Evolutionary conservation across 176 grass and related monocot species (phyloP).

Genomic region (Themeda triandra): DNA sequence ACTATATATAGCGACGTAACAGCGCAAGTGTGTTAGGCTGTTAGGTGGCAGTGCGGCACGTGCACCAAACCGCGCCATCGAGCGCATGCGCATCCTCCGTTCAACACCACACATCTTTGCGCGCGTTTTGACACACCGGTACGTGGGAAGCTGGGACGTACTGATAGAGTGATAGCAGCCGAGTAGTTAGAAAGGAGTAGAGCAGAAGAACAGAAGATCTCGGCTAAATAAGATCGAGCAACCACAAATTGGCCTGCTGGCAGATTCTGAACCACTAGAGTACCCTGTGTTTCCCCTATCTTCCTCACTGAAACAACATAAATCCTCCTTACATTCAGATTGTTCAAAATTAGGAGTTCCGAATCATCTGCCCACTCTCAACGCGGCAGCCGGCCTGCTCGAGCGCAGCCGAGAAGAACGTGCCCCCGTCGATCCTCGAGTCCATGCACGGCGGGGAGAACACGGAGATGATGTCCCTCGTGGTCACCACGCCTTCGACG

Average conservation of each 20-base stretch:
- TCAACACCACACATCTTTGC: too few species aligned
- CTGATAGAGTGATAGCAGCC: too few species aligned
- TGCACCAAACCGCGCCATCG: neutral
- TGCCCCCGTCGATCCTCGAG: slow-evolving; percentile 53
- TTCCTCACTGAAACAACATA: neutral
- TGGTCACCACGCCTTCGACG: slow-evolving; percentile 35
- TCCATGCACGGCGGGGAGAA: slow-evolving; percentile 72
- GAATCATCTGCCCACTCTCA: slow-evolving; percentile 47
- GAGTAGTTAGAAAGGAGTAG: neutral
- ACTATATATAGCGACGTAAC: neutral
- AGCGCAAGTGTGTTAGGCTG: neutral
- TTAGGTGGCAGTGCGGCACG: neutral
- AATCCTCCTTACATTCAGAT: neutral
- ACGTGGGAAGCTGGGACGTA: too few species aligned
- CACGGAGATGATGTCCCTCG: slow-evolving; percentile 51
- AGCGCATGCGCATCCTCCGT: too few species aligned
- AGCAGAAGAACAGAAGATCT: too few species aligned
- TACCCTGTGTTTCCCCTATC: neutral
- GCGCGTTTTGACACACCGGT: too few species aligned
- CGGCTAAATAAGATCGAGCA: neutral
- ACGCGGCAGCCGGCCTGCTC: slow-evolving; percentile 48
- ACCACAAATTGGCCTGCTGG: neutral
- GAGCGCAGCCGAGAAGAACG: slow-evolving; percentile 49
- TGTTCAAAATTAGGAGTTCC: neutral
- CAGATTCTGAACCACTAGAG: neutral